A percentile compares a stretch with the other conserved stretches of the same genome.
These are phyloP conservation scores for Apiotrichum gracile DNA, from an alignment of 1,284 basidiomycete species.

Conservation along the genomic window DNA sequence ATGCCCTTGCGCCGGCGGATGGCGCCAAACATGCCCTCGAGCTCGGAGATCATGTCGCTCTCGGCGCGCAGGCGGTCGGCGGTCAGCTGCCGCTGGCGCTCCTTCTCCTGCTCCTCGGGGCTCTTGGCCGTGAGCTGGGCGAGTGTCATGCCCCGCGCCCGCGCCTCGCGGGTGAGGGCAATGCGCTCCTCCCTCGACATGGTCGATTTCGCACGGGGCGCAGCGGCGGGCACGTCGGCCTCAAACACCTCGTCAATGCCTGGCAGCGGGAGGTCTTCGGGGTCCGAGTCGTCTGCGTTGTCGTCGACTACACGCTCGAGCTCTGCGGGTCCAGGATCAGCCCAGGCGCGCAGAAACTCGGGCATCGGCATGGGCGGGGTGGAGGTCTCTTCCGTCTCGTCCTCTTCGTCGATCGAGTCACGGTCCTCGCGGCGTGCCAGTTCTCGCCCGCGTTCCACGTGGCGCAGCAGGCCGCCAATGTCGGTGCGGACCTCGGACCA, in stretches of 20 bases:
- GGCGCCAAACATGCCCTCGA: constrained; percentile 36
- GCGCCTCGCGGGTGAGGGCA: constrained; percentile 24
- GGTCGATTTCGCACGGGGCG: constrained; percentile 1
- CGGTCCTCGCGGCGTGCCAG: background rate
- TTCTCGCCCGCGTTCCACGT: constrained; percentile 16
- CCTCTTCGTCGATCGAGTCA: background rate
- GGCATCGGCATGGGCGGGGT: constrained; percentile 13
- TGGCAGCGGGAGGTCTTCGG: constrained; percentile 23
- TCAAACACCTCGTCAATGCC: constrained; percentile 36
- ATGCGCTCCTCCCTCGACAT: constrained; percentile 36
- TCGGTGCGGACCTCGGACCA: constrained; percentile 17
- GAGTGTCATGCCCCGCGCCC: constrained; percentile 26
- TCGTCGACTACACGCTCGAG: constrained; percentile 8
- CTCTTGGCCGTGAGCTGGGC: constrained; percentile 13
- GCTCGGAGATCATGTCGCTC: constrained; percentile 34
- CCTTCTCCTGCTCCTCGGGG: constrained; percentile 1
- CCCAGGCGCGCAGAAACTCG: constrained; percentile 27
- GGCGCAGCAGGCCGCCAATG: constrained; percentile 14
- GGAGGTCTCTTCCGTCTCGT: background rate
- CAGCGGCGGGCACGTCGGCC: constrained; percentile 2
- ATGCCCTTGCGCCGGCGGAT: constrained; percentile 32
- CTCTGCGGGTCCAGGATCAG: constrained; percentile 3
- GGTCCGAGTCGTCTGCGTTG: background rate
- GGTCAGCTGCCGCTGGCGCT: background rate
- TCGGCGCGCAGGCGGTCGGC: constrained; percentile 6